Evolutionary conservation across 257 asterid genomes (phyloP).

Genomic region (Solanum medicagineum): DNA sequence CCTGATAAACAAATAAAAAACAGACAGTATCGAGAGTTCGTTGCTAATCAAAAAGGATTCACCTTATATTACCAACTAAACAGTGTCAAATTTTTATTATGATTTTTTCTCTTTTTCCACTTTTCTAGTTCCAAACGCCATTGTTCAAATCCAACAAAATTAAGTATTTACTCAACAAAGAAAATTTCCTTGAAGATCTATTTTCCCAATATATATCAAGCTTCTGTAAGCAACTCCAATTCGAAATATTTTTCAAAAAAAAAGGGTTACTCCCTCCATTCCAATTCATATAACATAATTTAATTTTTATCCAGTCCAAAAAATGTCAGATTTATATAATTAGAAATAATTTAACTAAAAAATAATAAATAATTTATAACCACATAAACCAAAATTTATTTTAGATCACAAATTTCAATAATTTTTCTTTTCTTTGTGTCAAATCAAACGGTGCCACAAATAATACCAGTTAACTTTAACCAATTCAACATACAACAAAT

Average conservation of each 20-base stretch:
- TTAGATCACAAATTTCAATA: too few relatives aligned
- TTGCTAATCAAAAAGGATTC: neutral
- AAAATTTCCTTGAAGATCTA: neutral
- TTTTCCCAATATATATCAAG: neutral
- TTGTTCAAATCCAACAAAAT: neutral
- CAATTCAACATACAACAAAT: neutral
- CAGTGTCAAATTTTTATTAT: neutral
- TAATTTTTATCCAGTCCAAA: too few relatives aligned
- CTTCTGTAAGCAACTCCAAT: neutral
- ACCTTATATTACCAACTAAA: neutral
- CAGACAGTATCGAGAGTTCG: neutral
- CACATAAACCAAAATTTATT: too few relatives aligned
- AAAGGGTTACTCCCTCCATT: too few relatives aligned
- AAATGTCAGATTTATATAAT: too few relatives aligned
- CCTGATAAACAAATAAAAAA: too few relatives aligned
- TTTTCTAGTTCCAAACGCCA: neutral
- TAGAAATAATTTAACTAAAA: too few relatives aligned
- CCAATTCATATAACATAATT: neutral
- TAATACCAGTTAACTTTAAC: neutral
- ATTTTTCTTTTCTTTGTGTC: too few relatives aligned
- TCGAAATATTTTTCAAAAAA: neutral
- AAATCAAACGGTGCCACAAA: too few relatives aligned
- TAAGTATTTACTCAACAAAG: neutral
- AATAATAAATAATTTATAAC: too few relatives aligned
- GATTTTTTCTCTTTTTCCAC: neutral